Evolutionary conservation across 495 filamentous ascomycete species (phyloP), one percentile per base, ranked within the genome.

Genomic region (Xylaria grammica): DNA sequence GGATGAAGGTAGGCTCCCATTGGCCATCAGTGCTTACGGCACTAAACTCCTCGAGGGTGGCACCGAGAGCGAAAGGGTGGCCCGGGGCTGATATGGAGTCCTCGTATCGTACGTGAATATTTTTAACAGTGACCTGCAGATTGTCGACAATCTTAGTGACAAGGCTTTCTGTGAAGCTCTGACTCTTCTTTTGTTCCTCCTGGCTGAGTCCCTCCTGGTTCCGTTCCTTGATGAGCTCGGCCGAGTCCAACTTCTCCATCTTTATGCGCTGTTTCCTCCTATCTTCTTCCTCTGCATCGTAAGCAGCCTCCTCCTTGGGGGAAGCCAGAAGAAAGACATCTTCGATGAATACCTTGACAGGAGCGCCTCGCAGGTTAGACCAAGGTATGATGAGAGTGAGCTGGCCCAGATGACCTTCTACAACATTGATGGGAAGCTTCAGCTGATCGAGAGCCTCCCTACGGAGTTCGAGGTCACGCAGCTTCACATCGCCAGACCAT

Each of bases 81-180:
- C 93, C 93, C 2, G 93, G 93, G 9, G 94, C 92, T 42, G 94
- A 92, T 66, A 98, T 90, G n/a, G 93, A 91, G 74, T 99, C 95
- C 75, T 99, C 95, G 75, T 98, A 99, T 65, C 95, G 90, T 53
- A 99, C 85, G 74, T 99, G 95, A 54, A 99, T 96, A 72, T 97
- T 97, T 83, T 96, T 98, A 74, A 99, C 89, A 24, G 89, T 96
- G 61, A 99, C 90, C 76, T 99, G 95, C 36, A 99, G 84, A 72
- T 99, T 99, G 80, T 99, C 94, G 66, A 98, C 91, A 69, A 99
- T 96, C 67, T 95, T 96, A 24, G 95, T 97, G 36, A 94, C 87
- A 62, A 99, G 77, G 75, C 93, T 97, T 68, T 95, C 89, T 17
- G 94, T 96, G 74, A 99, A 99, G 76, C 91, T 97, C 78, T 97